Evolutionary conservation across 1,139 yeast species (phyloP).

Genomic region (Suhomyces choctaworum): DNA sequence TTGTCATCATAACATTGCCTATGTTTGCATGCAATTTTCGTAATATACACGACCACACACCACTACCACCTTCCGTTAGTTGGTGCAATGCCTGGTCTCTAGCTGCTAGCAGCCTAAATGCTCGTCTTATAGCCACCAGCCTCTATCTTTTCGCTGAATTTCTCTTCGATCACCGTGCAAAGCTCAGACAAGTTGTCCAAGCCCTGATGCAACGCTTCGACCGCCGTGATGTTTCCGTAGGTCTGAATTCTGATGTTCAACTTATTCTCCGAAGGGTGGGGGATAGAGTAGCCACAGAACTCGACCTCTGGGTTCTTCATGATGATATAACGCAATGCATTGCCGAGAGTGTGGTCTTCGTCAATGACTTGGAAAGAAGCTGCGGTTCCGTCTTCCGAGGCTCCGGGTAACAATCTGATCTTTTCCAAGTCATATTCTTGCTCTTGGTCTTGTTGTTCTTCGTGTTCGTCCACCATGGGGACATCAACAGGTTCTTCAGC

Average conservation of each 20-base stretch:
- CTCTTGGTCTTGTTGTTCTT: conserved; percentile 27
- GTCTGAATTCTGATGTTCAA: conserved; percentile 92
- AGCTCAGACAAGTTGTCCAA: conserved; percentile 79
- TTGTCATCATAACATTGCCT: neutral
- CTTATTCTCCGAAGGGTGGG: conserved; percentile 96
- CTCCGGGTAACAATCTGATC: conserved; percentile 73
- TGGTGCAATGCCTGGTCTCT: neutral
- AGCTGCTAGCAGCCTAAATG: conserved; percentile 6
- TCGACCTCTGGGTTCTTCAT: conserved; percentile 98
- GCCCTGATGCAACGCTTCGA: conserved; percentile 92
- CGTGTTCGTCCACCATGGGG: conserved; percentile 25
- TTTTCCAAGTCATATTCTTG: conserved; percentile 51
- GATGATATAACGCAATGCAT: conserved; percentile 86
- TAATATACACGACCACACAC: conserved; percentile 8
- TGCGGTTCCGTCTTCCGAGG: conserved; percentile 93
- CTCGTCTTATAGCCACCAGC: conserved; percentile 47
- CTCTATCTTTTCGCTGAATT: conserved; percentile 64
- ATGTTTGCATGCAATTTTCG: conserved; percentile 10
- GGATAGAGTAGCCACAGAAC: conserved; percentile 96
- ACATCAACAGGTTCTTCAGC: conserved; percentile 26
- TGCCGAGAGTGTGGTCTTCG: conserved; percentile 95
- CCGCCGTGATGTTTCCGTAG: conserved; percentile 83
- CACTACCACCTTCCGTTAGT: neutral
- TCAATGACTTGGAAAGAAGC: conserved; percentile 91
- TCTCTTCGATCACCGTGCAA: conserved; percentile 80